Evolutionary conservation across 106 monocot species (phyloP), one percentile per base, ranked within the genome.

Genomic region (Iris macrosiphon): DNA sequence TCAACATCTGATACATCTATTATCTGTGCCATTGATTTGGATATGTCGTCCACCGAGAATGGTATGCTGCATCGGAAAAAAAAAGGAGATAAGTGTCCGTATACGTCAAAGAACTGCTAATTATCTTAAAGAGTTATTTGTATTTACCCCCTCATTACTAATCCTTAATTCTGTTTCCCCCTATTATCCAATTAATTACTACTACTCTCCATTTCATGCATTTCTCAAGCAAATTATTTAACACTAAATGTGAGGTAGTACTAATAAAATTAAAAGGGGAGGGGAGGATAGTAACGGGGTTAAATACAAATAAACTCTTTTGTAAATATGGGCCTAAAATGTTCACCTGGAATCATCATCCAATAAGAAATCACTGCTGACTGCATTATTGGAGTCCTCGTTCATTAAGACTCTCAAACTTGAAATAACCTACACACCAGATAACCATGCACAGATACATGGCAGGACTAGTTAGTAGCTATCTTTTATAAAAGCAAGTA

Each of bases 331-430:
- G 23, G n/a, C n/a, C n/a, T n/a, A 0, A 39, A 4, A 43, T 30
- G 30, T 24, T 49, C 1, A 85, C 92, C 92, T 92, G 2, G 79
- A 77, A 72, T 86, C 86, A 61, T 92, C 92, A 58, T 92, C 92
- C 70, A 92, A 44, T 47, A 92, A 65, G 60, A 92, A 92, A 9
- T 74, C 79, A 62, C 67, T 92, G 61, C 72, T 73, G 33, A 79
- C 82, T 26, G 69, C 71, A 58, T 70, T 84, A 57, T 78, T 79
- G 8, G 92, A 73, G 31, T 92, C 92, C 49, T 82, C 82, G 1
- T 79, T 79, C 85, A 92, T 86, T 61, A 73, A 34, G 30, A 41
- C 26, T 64, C 92, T 79, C 92, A 92, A 82, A 34, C 56, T 76
- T 43, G 81, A 69, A 67, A 92, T 70, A 22, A 92, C 86, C 92